phyloP scores from a whole-genome alignment of 2,329 filamentous ascomycete genomes.

The Emericellopsis cladophorae region DNA sequence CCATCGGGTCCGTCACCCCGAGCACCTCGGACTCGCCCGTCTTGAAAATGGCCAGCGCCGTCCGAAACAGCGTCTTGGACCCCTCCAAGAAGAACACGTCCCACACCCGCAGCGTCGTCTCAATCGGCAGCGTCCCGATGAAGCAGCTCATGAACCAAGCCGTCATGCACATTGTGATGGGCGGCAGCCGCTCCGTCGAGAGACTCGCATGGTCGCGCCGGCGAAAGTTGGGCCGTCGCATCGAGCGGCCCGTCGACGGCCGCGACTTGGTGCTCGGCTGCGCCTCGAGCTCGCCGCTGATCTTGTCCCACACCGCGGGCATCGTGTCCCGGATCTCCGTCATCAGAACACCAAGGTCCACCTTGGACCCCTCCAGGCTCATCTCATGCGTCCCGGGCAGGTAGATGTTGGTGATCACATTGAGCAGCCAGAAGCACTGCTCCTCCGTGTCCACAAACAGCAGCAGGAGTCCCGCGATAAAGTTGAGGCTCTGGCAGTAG shows the following conservation, averaged over 20 bases:
- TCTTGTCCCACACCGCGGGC: constrained; percentile 76
- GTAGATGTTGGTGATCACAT: constrained; percentile 80
- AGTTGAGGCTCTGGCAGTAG: constrained; percentile 94
- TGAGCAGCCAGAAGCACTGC: constrained; percentile 84
- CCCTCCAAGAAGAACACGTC: constrained; percentile 94
- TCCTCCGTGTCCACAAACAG: constrained; percentile 83
- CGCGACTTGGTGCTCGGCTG: constrained; percentile 18
- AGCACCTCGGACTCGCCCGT: constrained; percentile 71
- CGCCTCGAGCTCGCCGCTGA: constrained; percentile 61
- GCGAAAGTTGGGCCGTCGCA: constrained; percentile 21
- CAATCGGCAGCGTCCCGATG: constrained; percentile 83
- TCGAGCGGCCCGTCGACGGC: constrained; percentile 19
- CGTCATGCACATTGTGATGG: constrained; percentile 84
- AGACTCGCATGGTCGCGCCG: constrained; percentile 25
- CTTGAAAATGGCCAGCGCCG: constrained; percentile 86
- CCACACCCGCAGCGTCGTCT: constrained; percentile 87
- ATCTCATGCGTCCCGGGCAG: constrained; percentile 87
- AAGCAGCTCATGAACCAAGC: constrained; percentile 98
- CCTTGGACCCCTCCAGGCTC: constrained; percentile 81
- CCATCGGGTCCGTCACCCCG: constrained; percentile 73
- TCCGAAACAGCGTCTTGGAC: constrained; percentile 83
- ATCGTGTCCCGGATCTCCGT: constrained; percentile 69
- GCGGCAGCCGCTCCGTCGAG: constrained; percentile 53
- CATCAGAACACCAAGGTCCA: constrained; percentile 91
- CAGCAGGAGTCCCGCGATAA: constrained; percentile 78